Conservation (phyloP, 2,329 filamentous ascomycete genomes). For the Trichoderma sp. region DNA sequence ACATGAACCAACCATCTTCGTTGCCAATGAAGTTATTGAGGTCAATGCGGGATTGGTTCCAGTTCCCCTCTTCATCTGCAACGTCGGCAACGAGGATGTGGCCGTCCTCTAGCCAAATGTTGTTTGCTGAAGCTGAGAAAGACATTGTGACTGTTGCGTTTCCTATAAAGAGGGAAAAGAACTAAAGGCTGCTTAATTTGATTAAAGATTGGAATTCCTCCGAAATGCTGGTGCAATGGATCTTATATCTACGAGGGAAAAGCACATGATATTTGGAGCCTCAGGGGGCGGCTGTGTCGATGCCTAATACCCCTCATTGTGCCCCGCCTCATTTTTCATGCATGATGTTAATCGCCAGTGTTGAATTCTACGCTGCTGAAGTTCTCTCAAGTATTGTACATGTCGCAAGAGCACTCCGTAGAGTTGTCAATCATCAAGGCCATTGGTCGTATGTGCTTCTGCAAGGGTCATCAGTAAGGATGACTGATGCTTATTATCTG, state of each 20-base stretch:
- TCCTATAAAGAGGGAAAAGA: neutral
- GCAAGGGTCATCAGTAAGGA: neutral
- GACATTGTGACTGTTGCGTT: constrained; percentile 14
- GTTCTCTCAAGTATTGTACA: neutral
- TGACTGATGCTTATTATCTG: neutral
- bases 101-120: constrained; percentile 16
- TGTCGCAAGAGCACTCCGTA: neutral
- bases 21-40: constrained; percentile 23
- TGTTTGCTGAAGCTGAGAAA: constrained; percentile 7
- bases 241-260: neutral
- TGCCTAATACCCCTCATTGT: constrained; percentile 5
- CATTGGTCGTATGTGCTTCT: neutral
- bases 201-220: neutral
- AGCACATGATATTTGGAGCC: neutral
- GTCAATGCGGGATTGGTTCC: constrained; percentile 5
- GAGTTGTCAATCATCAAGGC: neutral
- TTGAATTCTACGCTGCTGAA: neutral
- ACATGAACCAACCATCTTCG: constrained; percentile 22
- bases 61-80: neutral
- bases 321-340: neutral
- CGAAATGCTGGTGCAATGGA: neutral
- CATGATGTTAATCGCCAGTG: neutral
- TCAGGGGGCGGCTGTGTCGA: constrained; percentile 7
- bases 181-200: neutral
- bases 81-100: constrained; percentile 21